A percentile compares a stretch with the other conserved stretches of the same genome.
Conservation (phyloP, 202 grass and related monocot genomes). For the Dendrocalamus latiflorus region DNA sequence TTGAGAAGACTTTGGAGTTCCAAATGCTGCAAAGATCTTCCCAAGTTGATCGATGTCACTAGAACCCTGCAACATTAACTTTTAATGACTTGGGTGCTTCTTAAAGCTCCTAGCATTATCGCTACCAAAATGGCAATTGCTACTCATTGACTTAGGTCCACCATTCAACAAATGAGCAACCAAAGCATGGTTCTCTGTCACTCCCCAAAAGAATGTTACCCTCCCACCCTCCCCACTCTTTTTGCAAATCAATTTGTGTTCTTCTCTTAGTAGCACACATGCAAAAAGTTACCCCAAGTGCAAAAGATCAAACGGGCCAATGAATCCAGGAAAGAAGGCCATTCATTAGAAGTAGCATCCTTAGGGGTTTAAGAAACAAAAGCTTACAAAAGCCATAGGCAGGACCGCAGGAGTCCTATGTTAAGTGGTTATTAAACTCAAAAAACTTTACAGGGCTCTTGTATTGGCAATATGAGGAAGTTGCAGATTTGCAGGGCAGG, state of each 20-base stretch:
- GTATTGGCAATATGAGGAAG: not conserved
- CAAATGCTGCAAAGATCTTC: conserved; percentile 94
- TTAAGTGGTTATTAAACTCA: not conserved
- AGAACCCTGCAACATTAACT: conserved; percentile 58
- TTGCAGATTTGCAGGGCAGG: no score
- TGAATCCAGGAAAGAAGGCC: not conserved
- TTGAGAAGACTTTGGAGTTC: conserved; percentile 86
- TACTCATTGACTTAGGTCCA: not conserved
- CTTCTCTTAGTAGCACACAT: not conserved
- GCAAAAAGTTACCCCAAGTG: not conserved
- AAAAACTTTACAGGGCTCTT: not conserved
- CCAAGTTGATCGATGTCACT: conserved; percentile 99
- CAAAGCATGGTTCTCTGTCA: not conserved
- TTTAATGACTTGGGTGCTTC: not conserved
- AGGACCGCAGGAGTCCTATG: not conserved
- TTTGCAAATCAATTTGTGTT: not conserved
- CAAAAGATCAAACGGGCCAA: not conserved
- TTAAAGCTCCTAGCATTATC: not conserved
- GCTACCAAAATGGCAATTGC: conserved; percentile 1
- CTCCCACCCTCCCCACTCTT: not conserved
- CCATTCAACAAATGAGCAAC: not conserved
- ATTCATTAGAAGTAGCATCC: not conserved
- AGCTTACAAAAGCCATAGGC: not conserved
- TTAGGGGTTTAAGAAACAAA: not conserved
- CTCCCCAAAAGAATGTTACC: not conserved